Evolutionary conservation across 192 early-diverging fungal species (phyloP).

Genomic region (Coemansia furcata): DNA sequence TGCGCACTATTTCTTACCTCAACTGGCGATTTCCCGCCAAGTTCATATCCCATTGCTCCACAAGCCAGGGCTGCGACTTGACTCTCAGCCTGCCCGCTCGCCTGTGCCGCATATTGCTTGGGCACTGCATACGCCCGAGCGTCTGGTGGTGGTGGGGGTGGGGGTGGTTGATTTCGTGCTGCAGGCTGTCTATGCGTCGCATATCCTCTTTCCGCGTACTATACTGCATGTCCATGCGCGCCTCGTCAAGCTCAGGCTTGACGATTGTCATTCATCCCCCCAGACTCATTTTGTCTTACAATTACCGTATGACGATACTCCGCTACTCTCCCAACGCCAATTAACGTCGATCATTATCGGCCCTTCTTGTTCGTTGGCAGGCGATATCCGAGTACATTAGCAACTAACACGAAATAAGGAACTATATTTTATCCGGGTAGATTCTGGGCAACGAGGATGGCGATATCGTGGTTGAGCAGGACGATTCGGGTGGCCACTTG

Average conservation of each 20-base stretch:
- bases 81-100: neutral
- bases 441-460: constrained; percentile 53
- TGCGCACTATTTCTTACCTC: constrained; percentile 6
- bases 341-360: neutral
- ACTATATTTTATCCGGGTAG: constrained; percentile 14
- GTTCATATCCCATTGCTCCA: neutral
- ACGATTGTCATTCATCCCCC: neutral
- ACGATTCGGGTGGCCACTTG: constrained; percentile 22
- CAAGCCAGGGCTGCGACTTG: neutral
- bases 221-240: constrained; percentile 22
- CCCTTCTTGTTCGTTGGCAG: neutral
- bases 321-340: neutral
- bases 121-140: neutral
- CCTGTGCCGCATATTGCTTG: neutral
- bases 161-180: neutral
- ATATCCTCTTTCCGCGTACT: constrained; percentile 10
- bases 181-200: neutral
- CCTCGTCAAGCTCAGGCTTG: neutral
- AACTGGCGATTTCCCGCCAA: neutral
- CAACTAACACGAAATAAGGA: neutral
- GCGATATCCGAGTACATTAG: constrained; percentile 1
- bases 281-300: neutral
- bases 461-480: constrained; percentile 47
- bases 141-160: neutral
- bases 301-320: neutral